Percentiles rank a stretch among this genome's conserved stretches.
phyloP scores from a whole-genome alignment of 352 stramenopile genomes.

The Pythium periplocum region DNA sequence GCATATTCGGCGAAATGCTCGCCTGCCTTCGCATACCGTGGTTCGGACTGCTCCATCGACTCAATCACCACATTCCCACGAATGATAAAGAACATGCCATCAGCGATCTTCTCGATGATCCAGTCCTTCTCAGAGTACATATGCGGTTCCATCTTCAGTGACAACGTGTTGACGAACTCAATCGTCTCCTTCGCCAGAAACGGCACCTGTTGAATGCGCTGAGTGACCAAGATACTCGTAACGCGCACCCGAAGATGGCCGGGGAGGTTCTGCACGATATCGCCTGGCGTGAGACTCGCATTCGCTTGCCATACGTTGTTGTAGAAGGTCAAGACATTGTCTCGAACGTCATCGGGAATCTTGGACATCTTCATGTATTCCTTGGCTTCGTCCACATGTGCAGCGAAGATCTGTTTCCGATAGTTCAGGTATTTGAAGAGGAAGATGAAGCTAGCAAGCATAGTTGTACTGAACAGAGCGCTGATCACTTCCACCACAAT shows the following conservation, averaged over 20 bases:
- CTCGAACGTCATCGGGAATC: conserved; percentile 54
- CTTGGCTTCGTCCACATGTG: conserved; percentile 61
- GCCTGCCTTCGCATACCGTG: conserved; percentile 28
- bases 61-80: conserved; percentile 49
- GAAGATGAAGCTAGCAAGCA: conserved; percentile 69
- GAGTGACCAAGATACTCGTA: conserved; percentile 43
- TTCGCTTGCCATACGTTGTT: conserved; percentile 56
- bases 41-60: conserved; percentile 14
- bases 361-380: conserved; percentile 66
- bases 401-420: conserved; percentile 57
- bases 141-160: conserved; percentile 39
- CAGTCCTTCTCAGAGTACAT: conserved; percentile 66
- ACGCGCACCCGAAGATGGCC: conserved; percentile 54
- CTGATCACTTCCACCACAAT: conserved; percentile 56
- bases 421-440: conserved; percentile 59
- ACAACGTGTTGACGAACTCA: conserved; percentile 70
- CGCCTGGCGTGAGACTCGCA: conserved; percentile 34
- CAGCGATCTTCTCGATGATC: conserved; percentile 59
- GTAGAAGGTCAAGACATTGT: conserved; percentile 53
- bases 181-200: conserved; percentile 62
- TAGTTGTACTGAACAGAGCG: conserved; percentile 58
- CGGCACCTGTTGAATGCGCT: conserved; percentile 53
- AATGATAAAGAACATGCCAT: conserved; percentile 66
- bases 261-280: conserved; percentile 41
- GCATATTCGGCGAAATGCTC: conserved; percentile 55